Conservation (phyloP, 352 stramenopile genomes). For the Pythium scleroteichum region DNA sequence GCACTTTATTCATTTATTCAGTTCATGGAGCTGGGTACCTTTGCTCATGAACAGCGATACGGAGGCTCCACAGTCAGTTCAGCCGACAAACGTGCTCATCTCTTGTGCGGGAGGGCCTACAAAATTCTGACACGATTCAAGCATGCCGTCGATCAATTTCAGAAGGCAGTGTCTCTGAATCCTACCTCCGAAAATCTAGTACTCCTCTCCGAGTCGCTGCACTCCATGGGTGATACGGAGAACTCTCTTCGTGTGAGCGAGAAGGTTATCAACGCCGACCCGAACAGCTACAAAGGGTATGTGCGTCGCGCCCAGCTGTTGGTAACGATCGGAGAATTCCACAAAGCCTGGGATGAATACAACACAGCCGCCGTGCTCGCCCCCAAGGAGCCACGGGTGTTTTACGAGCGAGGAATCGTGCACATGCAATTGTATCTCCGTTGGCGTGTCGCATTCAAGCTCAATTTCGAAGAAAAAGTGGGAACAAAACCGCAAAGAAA, state of each 20-base stretch:
- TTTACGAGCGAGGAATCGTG: conserved; percentile 75
- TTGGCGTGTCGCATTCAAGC: conserved; percentile 55
- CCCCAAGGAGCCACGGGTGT: conserved; percentile 57
- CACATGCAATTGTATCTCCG: conserved; percentile 71
- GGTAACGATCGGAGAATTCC: conserved; percentile 47
- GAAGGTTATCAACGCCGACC: conserved; percentile 62
- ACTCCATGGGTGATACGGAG: conserved; percentile 79
- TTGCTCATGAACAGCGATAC: conserved; percentile 14
- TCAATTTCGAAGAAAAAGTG: conserved; percentile 39
- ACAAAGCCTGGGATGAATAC: conserved; percentile 59
- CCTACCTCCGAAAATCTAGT: conserved; percentile 77
- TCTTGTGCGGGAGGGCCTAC: conserved; percentile 65
- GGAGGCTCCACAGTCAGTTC: background rate
- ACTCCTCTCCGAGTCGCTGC: conserved; percentile 72
- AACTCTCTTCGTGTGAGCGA: conserved; percentile 77
- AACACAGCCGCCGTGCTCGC: conserved; percentile 58
- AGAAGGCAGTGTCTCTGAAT: conserved; percentile 54
- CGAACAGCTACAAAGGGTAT: conserved; percentile 61
- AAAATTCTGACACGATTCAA: conserved; percentile 72
- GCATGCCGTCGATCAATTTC: conserved; percentile 63
- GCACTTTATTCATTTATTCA: conserved; percentile 76
- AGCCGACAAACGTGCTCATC: conserved; percentile 43
- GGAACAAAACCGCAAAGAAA: background rate
- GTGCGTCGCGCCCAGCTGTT: conserved; percentile 66
- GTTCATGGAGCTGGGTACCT: conserved; percentile 55